Conservation (phyloP, 208 protist genomes). For the Leishmania turanica region DNA sequence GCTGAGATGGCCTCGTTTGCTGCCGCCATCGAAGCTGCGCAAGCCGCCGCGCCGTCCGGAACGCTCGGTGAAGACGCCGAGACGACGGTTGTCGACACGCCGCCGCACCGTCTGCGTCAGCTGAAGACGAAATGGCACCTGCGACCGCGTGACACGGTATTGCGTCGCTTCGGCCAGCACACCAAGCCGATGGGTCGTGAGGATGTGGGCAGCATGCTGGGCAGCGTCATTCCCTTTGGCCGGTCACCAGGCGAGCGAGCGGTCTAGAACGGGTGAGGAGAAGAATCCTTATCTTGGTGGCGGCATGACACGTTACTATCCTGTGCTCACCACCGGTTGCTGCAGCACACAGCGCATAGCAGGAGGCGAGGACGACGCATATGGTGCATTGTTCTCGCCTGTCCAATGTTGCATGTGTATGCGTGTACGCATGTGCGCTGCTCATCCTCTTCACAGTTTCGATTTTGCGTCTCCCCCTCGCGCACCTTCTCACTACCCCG, state of each 20-base stretch:
- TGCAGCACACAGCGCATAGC: not conserved
- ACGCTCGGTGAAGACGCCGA: slow-evolving; percentile 53
- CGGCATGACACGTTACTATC: not conserved
- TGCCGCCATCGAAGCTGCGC: slow-evolving; percentile 22
- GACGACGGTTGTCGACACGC: slow-evolving; percentile 38
- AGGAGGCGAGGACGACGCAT: too few relatives aligned
- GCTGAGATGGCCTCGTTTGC: slow-evolving; percentile 35
- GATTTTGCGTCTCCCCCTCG: slow-evolving; percentile 4
- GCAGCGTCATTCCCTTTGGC: slow-evolving; percentile 81
- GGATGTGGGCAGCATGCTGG: slow-evolving; percentile 78
- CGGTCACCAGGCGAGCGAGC: slow-evolving; percentile 65
- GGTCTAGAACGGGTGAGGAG: slow-evolving; percentile 30
- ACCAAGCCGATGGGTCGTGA: slow-evolving; percentile 36
- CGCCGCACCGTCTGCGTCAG: slow-evolving; percentile 72
- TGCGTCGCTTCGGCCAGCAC: slow-evolving; percentile 81
- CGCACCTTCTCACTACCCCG: too few relatives aligned
- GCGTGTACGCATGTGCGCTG: not conserved
- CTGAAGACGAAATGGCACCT: slow-evolving; percentile 73
- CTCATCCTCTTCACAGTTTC: slow-evolving; percentile 15
- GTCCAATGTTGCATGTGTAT: not conserved
- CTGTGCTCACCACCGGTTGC: not conserved
- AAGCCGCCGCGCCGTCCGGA: slow-evolving; percentile 19
- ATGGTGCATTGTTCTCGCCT: not conserved
- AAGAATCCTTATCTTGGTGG: not conserved
- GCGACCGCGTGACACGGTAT: slow-evolving; percentile 68